Conservation (phyloP, 2,329 filamentous ascomycete species). For the Scopulariopsis brevicaulis region DNA sequence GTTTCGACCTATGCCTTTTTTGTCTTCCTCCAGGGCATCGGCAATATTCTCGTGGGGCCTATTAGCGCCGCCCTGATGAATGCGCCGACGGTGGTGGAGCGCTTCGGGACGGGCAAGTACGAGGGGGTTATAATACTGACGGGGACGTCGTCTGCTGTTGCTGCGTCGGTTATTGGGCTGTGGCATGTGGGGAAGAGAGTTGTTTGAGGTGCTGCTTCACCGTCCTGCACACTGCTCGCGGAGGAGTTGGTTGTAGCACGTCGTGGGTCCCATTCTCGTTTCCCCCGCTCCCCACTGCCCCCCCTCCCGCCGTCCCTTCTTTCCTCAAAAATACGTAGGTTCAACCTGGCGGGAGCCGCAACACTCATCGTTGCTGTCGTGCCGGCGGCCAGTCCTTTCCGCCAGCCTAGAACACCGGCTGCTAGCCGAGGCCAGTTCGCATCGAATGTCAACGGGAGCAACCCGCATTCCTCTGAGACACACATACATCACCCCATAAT, state of each 20-base stretch:
- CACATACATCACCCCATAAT: too few relatives aligned
- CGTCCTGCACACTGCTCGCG: not conserved
- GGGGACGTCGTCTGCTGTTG: slow-evolving; percentile 5
- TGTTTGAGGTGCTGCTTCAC: not conserved
- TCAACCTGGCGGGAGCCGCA: too few relatives aligned
- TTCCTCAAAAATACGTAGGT: too few relatives aligned
- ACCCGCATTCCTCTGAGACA: too few relatives aligned
- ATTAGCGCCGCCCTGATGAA: slow-evolving; percentile 12
- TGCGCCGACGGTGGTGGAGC: not conserved
- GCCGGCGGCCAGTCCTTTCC: too few relatives aligned
- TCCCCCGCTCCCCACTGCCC: too few relatives aligned
- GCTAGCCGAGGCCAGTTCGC: too few relatives aligned
- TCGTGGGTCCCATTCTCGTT: too few relatives aligned
- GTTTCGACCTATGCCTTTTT: slow-evolving; percentile 16
- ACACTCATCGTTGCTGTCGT: too few relatives aligned
- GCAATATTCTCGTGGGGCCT: slow-evolving; percentile 18
- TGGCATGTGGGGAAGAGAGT: not conserved
- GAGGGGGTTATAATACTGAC: slow-evolving; percentile 8
- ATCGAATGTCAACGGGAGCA: too few relatives aligned
- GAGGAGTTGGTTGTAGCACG: not conserved
- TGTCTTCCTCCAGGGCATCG: slow-evolving; percentile 17
- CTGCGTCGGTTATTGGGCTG: slow-evolving; percentile 4
- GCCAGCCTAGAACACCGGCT: too few relatives aligned
- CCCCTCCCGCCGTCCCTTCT: too few relatives aligned
- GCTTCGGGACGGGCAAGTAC: slow-evolving; percentile 9